These are phyloP conservation scores for Candida succiphila DNA, from an alignment of 805 yeast species.

Conservation along the genomic window DNA sequence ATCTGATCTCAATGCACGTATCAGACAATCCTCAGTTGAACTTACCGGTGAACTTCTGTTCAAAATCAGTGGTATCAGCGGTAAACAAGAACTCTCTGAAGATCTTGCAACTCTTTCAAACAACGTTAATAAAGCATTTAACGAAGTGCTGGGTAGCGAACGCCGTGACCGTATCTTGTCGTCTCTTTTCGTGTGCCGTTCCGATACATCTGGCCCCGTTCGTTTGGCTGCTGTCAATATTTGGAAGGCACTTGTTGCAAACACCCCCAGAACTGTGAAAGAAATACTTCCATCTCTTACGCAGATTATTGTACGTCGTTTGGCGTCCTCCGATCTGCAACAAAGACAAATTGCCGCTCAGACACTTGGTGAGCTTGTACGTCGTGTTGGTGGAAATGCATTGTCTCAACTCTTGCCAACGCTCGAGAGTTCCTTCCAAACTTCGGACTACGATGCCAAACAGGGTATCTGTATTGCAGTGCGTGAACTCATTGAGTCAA, in stretches of 20 bases:
- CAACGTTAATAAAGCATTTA: conserved; percentile 52
- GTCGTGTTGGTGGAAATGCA: conserved; percentile 86
- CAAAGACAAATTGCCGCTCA: conserved; percentile 87
- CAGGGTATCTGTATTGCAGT: conserved; percentile 96
- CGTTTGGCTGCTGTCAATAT: conserved; percentile 86
- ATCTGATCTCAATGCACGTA: conserved; percentile 72
- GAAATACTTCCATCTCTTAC: conserved; percentile 84
- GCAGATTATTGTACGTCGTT: conserved; percentile 64
- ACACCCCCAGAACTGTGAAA: conserved; percentile 90
- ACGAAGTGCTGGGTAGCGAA: conserved; percentile 75
- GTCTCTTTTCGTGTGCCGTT: conserved; percentile 85
- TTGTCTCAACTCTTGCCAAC: conserved; percentile 80
- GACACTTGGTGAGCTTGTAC: conserved; percentile 88
- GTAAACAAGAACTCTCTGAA: conserved; percentile 59
- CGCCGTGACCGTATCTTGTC: conserved; percentile 84
- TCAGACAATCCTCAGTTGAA: conserved; percentile 88
- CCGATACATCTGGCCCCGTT: conserved; percentile 81
- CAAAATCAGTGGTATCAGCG: conserved; percentile 87
- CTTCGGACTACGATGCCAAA: conserved; percentile 71
- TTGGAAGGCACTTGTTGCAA: conserved; percentile 94
- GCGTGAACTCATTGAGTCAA: conserved; percentile 72
- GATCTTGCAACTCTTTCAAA: conserved; percentile 35
- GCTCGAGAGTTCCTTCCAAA: conserved; percentile 50
- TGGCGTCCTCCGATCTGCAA: conserved; percentile 72
- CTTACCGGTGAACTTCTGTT: conserved; percentile 89